These are phyloP conservation scores for Aspergillus heteromorphus DNA, from an alignment of 495 filamentous ascomycete species.

Conservation along the genomic window DNA sequence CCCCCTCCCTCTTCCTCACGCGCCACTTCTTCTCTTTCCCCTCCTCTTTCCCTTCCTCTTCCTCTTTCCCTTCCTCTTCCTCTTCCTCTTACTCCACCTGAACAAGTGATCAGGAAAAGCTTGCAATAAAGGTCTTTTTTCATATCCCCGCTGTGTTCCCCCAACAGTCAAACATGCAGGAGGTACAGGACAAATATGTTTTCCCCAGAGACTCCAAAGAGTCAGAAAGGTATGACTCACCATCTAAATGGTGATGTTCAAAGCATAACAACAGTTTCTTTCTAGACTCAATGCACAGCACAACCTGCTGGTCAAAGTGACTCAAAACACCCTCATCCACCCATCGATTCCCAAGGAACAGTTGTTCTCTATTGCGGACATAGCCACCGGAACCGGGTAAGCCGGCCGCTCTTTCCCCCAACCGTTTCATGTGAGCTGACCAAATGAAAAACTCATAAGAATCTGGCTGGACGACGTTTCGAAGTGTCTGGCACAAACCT, in stretches of 20 bases:
- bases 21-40: too few relatives aligned
- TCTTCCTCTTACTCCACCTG: too few relatives aligned
- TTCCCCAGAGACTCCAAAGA: background rate
- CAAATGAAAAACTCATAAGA: background rate
- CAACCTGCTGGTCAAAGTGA: background rate
- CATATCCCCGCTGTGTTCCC: too few relatives aligned
- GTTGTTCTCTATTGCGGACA: background rate
- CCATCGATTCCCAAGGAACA: background rate
- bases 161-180: too few relatives aligned
- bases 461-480: conserved; percentile 2
- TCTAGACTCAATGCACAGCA: background rate
- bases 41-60: too few relatives aligned
- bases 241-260: too few relatives aligned
- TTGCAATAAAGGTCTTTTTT: too few relatives aligned
- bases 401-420: background rate
- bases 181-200: background rate
- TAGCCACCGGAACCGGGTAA: conserved; percentile 6
- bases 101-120: too few relatives aligned
- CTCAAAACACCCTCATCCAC: background rate
- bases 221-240: background rate
- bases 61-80: too few relatives aligned
- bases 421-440: background rate
- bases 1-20: too few relatives aligned
- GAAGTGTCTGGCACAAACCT: background rate
- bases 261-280: too few relatives aligned